Conservation (phyloP, 2,329 filamentous ascomycete species). For the Neonectria sp. region DNA sequence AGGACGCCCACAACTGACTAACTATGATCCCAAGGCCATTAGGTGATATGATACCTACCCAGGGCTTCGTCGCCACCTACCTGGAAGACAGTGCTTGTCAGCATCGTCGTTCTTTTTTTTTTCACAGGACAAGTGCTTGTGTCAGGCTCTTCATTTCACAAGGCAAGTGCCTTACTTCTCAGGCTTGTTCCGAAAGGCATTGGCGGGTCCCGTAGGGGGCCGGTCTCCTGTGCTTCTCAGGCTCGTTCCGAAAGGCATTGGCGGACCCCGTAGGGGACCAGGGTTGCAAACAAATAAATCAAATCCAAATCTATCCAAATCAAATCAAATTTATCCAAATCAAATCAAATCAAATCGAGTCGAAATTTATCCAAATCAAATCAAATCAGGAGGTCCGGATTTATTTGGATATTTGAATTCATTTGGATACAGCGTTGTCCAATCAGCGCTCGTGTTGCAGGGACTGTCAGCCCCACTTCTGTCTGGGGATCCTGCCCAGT, state of each 20-base stretch:
- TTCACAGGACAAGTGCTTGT: background rate
- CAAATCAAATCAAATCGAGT: no score
- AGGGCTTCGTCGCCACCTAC: background rate
- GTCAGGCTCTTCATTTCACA: background rate
- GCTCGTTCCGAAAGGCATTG: no score
- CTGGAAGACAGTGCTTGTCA: background rate
- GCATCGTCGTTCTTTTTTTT: background rate
- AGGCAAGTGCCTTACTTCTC: background rate
- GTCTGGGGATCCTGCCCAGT: background rate
- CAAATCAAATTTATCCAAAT: no score
- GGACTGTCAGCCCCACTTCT: background rate
- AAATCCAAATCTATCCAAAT: no score
- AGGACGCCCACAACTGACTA: no score
- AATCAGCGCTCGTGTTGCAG: background rate
- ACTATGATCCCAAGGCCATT: no score
- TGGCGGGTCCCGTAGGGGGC: no score
- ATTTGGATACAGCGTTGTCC: background rate
- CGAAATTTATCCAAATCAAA: constrained; percentile 1
- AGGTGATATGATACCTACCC: no score
- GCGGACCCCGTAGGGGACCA: no score
- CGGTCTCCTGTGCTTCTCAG: no score
- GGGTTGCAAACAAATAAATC: constrained; percentile 1
- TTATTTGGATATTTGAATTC: background rate
- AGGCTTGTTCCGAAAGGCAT: no score
- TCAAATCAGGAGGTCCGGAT: background rate